These are phyloP conservation scores for Pseudogymnoascus sp. DNA, from an alignment of 2,329 filamentous ascomycete species.

Conservation along the genomic window DNA sequence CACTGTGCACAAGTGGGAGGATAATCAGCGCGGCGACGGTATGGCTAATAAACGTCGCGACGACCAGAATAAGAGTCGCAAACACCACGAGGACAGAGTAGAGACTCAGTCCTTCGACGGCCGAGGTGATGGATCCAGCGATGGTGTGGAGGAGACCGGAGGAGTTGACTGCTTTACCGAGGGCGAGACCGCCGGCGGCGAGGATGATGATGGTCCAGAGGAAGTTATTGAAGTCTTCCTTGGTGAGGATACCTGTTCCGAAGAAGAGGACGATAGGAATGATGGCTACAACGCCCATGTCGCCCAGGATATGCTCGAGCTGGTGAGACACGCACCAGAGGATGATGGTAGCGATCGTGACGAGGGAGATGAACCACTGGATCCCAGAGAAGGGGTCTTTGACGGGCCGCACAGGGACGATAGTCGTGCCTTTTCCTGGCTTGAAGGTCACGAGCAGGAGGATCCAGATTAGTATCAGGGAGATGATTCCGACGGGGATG, in stretches of 20 bases:
- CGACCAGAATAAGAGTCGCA: slow-evolving; percentile 71
- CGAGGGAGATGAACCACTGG: slow-evolving; percentile 84
- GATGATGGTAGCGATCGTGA: slow-evolving; percentile 75
- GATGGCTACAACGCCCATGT: slow-evolving; percentile 98
- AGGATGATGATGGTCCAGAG: slow-evolving; percentile 99
- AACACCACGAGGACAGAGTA: slow-evolving; percentile 87
- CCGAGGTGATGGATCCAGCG: slow-evolving; percentile 63
- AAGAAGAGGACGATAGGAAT: slow-evolving; percentile 95
- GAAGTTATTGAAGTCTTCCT: slow-evolving; percentile 99
- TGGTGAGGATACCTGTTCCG: slow-evolving; percentile 88
- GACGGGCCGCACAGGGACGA: slow-evolving; percentile 83
- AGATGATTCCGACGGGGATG: slow-evolving; percentile 84
- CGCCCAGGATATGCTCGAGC: slow-evolving; percentile 78
- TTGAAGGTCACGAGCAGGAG: slow-evolving; percentile 79
- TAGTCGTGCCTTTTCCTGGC: slow-evolving; percentile 74
- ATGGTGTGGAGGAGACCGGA: slow-evolving; percentile 88
- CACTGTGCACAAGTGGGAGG: slow-evolving; percentile 77
- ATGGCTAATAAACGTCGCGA: slow-evolving; percentile 96
- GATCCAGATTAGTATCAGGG: slow-evolving; percentile 80
- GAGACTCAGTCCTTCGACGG: slow-evolving; percentile 69
- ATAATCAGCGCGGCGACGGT: slow-evolving; percentile 95
- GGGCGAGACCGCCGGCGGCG: slow-evolving; percentile 81
- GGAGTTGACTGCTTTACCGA: slow-evolving; percentile 89
- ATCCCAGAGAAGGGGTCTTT: slow-evolving; percentile 81
- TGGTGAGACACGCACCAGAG: slow-evolving; percentile 92